A percentile compares a stretch with the other conserved stretches of the same genome.
phyloP scores from a whole-genome alignment of 805 yeast genomes.

The Limtongia smithiae region DNA sequence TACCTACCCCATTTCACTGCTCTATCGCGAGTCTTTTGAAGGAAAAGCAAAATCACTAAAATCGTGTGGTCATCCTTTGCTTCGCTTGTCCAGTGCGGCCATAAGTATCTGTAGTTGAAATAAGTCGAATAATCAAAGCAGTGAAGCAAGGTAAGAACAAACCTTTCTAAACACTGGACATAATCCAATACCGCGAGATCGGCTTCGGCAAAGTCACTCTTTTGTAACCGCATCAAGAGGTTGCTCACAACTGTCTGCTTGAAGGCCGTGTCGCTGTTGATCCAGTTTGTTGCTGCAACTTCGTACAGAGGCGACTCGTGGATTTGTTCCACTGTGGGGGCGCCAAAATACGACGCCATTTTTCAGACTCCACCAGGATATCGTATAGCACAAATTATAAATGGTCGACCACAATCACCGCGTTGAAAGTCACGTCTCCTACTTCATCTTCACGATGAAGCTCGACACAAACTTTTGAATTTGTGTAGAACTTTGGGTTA shows the following conservation, averaged over 20 bases:
- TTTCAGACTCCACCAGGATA: no score
- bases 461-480: no score
- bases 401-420: no score
- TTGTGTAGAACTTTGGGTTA: no score
- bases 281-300: slow-evolving; percentile 17
- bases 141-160: slow-evolving; percentile 28
- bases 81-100: slow-evolving; percentile 45
- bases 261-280: slow-evolving; percentile 4
- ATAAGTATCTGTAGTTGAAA: slow-evolving; percentile 32
- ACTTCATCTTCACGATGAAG: no score
- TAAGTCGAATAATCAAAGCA: background rate
- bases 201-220: slow-evolving; percentile 1
- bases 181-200: slow-evolving; percentile 16
- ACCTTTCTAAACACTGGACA: slow-evolving; percentile 26
- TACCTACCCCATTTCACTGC: slow-evolving; percentile 18
- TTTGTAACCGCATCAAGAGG: slow-evolving; percentile 5
- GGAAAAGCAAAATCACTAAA: slow-evolving; percentile 34
- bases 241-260: slow-evolving; percentile 3
- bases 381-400: no score
- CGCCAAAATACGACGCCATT: no score
- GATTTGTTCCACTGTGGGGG: slow-evolving; percentile 8
- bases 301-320: slow-evolving; percentile 3
- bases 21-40: slow-evolving; percentile 20
- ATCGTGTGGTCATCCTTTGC: slow-evolving; percentile 43
- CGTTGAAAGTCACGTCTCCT: no score